Evolutionary conservation across 768 basidiomycete genomes (phyloP), one percentile per base, ranked within the genome.

Genomic region (Leccinum variicolor): DNA sequence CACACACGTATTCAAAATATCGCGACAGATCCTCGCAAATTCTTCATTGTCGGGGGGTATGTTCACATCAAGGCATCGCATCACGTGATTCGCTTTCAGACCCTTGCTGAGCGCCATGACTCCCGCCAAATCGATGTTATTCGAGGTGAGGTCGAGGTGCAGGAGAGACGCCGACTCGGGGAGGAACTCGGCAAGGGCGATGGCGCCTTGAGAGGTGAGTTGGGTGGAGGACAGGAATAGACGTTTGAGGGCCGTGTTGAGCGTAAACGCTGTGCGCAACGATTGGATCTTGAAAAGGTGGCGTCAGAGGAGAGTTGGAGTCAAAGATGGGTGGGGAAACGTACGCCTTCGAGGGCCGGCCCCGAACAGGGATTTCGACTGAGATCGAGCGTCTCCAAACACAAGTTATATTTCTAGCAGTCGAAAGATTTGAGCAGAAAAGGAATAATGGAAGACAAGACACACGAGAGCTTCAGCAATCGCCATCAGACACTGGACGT

Each of bases 111-210:
- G 83, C 0, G 97, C 97, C 84, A 98, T 88, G 4, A 97, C 89
- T 17, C 92, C 95, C 0, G 95, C 94, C 34, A 94, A 79, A 66
- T 94, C 94, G 31, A 98, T 75, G 6, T 78, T 73, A 69, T 96
- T 96, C 63, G 81, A 76, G 0, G 94, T 97, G 28, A 97, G 75
- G 72, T 98, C 97, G 54, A 99, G 85, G 71, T 98, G 95, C 0
- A 98, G 79, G 5, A 99, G 79, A 0, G 89, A 89, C 17, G 80
- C 82, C 0, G 91, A 87, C 70, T 98, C 95, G 0, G 95, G 94
- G 1, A 98, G 83, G 76, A 97, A 98, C 71, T 98, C 96, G 3
- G 96, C 97, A 2, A 98, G 82, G 0, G 93, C 89, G 61, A 98
- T 98, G 1, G 96, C 95, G 2, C 94, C 94, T 0, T 86, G 77